Conservation (phyloP, 31 red algal genomes). For the Bonnemaisonia californica region DNA sequence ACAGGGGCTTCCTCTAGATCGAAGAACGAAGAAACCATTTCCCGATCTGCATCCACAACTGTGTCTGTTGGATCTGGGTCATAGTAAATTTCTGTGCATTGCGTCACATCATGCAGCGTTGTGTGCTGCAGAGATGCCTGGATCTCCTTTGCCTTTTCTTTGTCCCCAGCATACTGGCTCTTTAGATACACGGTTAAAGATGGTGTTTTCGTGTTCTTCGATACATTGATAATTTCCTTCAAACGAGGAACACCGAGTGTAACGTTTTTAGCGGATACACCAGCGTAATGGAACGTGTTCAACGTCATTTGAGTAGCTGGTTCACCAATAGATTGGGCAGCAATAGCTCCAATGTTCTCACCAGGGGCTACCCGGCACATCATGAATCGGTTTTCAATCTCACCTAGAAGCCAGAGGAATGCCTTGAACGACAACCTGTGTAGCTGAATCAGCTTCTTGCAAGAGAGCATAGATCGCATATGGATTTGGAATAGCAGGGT, state of each 20-base stretch:
- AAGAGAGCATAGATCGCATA: slow-evolving; percentile 82
- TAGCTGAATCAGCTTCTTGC: slow-evolving; percentile 81
- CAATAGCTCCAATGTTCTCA: slow-evolving; percentile 96
- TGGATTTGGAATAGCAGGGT: slow-evolving; percentile 93
- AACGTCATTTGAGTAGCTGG: slow-evolving; percentile 99
- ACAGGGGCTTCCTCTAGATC: slow-evolving; percentile 76
- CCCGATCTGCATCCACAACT: slow-evolving; percentile 85
- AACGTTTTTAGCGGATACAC: slow-evolving; percentile 99
- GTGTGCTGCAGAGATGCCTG: slow-evolving; percentile 91
- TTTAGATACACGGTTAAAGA: slow-evolving; percentile 92
- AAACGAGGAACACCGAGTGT: slow-evolving; percentile 97
- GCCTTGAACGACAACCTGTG: slow-evolving; percentile 84
- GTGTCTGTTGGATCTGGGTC: slow-evolving; percentile 91
- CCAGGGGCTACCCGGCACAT: slow-evolving; percentile 78
- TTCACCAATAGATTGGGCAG: slow-evolving; percentile 96
- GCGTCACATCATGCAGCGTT: slow-evolving; percentile 85
- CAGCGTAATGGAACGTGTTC: slow-evolving; percentile 99
- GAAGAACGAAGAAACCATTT: slow-evolving; percentile 83
- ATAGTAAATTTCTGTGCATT: slow-evolving; percentile 92
- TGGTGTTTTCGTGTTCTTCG: slow-evolving; percentile 92
- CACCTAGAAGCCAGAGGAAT: slow-evolving; percentile 90
- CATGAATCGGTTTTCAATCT: slow-evolving; percentile 92
- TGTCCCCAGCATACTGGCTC: slow-evolving; percentile 54
- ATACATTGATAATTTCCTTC: slow-evolving; percentile 98
- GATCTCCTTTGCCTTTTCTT: slow-evolving; percentile 86